Evolutionary conservation across 805 yeast species (phyloP), one percentile per base, ranked within the genome.

Genomic region (Suhomyces prunicola): DNA sequence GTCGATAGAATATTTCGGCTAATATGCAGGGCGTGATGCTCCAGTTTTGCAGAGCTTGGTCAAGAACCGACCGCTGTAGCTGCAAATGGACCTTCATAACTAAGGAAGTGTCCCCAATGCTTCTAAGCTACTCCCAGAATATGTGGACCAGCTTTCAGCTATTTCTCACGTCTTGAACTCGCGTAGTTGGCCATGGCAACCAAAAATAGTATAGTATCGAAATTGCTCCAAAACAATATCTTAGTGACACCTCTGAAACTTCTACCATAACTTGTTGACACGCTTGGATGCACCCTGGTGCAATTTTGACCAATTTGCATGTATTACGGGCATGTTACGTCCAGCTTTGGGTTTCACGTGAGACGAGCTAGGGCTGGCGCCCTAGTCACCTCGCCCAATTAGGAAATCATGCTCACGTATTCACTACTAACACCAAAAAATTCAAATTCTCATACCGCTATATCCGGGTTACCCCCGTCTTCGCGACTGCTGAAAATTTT

Each of bases 1-100:
- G 57, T 61, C 61, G 73, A 69, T 68, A 65, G 62, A 65, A 68
- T 57, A 31, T 42, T 59, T 59, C 46, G 33, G 19, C 19, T 39
- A 42, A 49, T 50, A 51, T 60, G 61, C 64, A 60, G 63, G 61
- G 9, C 31, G 26, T 17, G 23, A 5, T 17, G 24, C 9, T 3
- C 24, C 24, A 17, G 5, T 2, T 39, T 39, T 39, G 42, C 24
- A 24, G 19, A 7, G n/a, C n/a, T 5, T 33, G n/a, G 24, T 19
- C 13, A 39, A 39, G 13, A 39, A 39, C 9, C 1, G 13, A 8
- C 12, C 10, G 5, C 42, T n/a, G 36, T 33, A n/a, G 17, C 2
- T 33, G 15, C 17, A n/a, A 33, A 33, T 33, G 36, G 13, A n/a
- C 8, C 36, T 33, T n/a, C n/a, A 33, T 33, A n/a, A 13, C 36